phyloP scores from a whole-genome alignment of 2,329 filamentous ascomycete genomes.

The Phialemonium atrogriseum region DNA sequence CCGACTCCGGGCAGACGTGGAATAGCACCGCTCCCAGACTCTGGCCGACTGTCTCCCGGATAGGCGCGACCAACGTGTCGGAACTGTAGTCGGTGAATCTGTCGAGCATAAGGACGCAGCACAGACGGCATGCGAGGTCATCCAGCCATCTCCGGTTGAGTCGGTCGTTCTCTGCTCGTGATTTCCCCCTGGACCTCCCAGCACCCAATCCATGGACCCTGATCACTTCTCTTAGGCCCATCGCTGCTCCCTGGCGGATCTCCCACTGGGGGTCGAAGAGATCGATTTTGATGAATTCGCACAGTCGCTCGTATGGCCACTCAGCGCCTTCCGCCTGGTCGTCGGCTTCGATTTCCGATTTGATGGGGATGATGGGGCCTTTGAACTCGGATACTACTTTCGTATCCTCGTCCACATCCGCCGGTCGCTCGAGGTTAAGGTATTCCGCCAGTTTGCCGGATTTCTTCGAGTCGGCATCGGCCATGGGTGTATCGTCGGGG shows the following conservation, averaged over 20 bases:
- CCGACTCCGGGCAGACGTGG: slow-evolving; percentile 70
- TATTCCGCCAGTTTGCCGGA: slow-evolving; percentile 70
- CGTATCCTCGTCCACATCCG: slow-evolving; percentile 75
- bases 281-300: slow-evolving; percentile 88
- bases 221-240: slow-evolving; percentile 86
- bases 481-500: slow-evolving; percentile 49
- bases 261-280: slow-evolving; percentile 94
- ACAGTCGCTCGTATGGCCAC: slow-evolving; percentile 92
- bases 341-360: slow-evolving; percentile 76
- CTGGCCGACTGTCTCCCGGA: slow-evolving; percentile 91
- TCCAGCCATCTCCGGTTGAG: slow-evolving; percentile 84
- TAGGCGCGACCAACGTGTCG: slow-evolving; percentile 92
- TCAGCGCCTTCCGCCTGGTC: slow-evolving; percentile 69
- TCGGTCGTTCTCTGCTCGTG: slow-evolving; percentile 63
- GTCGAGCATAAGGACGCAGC: slow-evolving; percentile 94
- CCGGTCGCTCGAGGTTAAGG: slow-evolving; percentile 76
- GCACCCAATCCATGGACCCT: slow-evolving; percentile 87
- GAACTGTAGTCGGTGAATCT: slow-evolving; percentile 97
- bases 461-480: slow-evolving; percentile 44
- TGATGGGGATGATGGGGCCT: slow-evolving; percentile 69
- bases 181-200: slow-evolving; percentile 65
- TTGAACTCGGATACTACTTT: slow-evolving; percentile 97
- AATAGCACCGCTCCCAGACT: slow-evolving; percentile 83
- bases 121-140: slow-evolving; percentile 88
- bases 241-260: slow-evolving; percentile 88